Base-by-base conservation (phyloP, 2,329 filamentous ascomycete genomes). In the Claviceps africana region DNA sequence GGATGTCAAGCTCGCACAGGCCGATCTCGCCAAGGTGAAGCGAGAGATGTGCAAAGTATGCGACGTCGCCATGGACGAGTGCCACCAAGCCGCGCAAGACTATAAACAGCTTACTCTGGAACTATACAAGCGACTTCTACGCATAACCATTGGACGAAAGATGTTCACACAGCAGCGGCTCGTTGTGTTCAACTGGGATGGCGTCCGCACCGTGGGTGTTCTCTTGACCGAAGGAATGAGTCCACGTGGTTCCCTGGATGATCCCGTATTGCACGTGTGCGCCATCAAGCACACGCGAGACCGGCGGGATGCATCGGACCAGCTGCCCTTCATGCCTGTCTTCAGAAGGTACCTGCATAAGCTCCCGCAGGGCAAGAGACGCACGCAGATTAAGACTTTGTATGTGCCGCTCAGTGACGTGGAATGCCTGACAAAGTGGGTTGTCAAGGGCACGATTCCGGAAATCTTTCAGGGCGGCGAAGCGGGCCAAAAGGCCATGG, bases 1-100 rank as follows among this genome's bases (percentile, higher is more conserved):
- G 67, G 86, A 89, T 53, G 88, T 98, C 55, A 89, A 91, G 65
- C 60, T 95, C 2, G 94, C 90, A 0, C 90, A 98, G 66, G 90
- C 88, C 4, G 91, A 94, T 69, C 70, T 98, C 52, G 88, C 83
- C 51, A 95, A 91, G 69, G 81, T 97, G 63, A 94, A 91, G 67
- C 78, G 91, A 13, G 88, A 95, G 61, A 67, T 84, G 21, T 98
- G 93, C 66, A 71, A 80, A 25, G 82, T 85, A 30, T 98, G 93
- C 64, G 88, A 95, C 64, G 70, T 77, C 42, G 82, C 88, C 59
- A 77, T 98, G 59, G 86, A 90, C 56, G 71, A 76, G 51, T 95
- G 87, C 59, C 91, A 97, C 63, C 77, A 86, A 58, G 85, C 88
- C 1, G 82, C 87, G 3, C 83, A 95, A 66, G 81, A 86, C 55